Conservation (phyloP, 768 basidiomycete species). For the Phallus indusiatus region DNA sequence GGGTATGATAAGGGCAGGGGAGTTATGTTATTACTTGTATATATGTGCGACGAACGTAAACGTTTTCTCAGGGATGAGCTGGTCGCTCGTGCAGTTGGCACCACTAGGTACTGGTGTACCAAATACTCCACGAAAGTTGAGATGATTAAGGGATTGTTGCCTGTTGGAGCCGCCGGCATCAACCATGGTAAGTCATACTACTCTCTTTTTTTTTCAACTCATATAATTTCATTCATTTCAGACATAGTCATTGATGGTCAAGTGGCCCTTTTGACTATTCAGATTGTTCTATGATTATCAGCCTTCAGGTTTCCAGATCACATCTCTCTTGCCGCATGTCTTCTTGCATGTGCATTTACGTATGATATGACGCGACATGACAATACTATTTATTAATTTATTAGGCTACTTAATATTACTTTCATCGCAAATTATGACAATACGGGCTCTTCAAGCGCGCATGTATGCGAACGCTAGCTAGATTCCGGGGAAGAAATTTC, state of each 20-base stretch:
- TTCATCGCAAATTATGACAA: no score
- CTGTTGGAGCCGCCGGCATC: constrained; percentile 39
- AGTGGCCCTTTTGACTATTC: constrained; percentile 47
- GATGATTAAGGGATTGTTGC: constrained; percentile 45
- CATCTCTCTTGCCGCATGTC: neutral
- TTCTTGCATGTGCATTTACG: no score
- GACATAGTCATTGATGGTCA: constrained; percentile 54
- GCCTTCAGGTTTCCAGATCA: no score
- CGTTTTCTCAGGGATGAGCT: constrained; percentile 27
- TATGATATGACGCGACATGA: no score
- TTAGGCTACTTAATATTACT: no score
- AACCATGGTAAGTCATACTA: constrained; percentile 38
- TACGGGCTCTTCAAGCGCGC: no score
- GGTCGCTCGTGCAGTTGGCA: constrained; percentile 31
- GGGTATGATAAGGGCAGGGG: constrained; percentile 26
- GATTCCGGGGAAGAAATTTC: no score
- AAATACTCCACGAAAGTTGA: constrained; percentile 36
- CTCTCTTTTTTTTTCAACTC: no score
- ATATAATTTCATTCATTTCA: constrained; percentile 20
- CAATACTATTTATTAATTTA: no score
- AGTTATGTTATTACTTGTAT: no score
- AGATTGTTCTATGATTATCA: constrained; percentile 26
- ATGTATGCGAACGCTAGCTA: no score
- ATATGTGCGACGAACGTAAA: no score
- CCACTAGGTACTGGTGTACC: constrained; percentile 32